Evolutionary conservation across 306 rosid genomes (phyloP).

Genomic region (Ammopiptanthus mongolicus): DNA sequence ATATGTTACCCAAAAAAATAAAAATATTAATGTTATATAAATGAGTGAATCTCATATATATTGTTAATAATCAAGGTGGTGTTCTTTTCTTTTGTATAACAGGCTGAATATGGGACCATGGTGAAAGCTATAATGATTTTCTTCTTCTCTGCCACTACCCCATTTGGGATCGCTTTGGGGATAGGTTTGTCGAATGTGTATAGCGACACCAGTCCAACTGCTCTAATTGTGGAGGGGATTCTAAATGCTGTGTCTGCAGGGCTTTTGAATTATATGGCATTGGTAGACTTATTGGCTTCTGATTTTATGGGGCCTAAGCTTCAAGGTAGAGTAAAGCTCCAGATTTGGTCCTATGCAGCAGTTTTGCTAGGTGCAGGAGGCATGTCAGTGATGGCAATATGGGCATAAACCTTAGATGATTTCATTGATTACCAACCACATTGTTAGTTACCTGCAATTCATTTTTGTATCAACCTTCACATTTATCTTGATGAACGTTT

Average conservation of each 20-base stretch:
- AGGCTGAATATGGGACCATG: slow-evolving; percentile 56
- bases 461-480: neutral
- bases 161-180: slow-evolving; percentile 61
- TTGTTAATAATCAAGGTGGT: neutral
- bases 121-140: slow-evolving; percentile 41
- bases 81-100: neutral
- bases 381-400: slow-evolving; percentile 66
- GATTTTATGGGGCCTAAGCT: slow-evolving; percentile 58
- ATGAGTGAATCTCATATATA: neutral
- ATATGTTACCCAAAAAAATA: no score
- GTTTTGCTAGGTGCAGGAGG: slow-evolving; percentile 62
- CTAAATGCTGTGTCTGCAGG: slow-evolving; percentile 65
- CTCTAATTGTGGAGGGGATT: slow-evolving; percentile 60
- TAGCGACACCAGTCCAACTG: slow-evolving; percentile 39
- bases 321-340: slow-evolving; percentile 46
- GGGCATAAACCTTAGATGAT: slow-evolving; percentile 41
- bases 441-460: neutral
- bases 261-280: slow-evolving; percentile 58
- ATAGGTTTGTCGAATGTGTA: slow-evolving; percentile 51
- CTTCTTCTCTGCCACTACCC: slow-evolving; percentile 66
- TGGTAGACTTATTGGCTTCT: slow-evolving; percentile 54
- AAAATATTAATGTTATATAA: neutral
- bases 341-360: slow-evolving; percentile 33
- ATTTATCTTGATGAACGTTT: neutral
- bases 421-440: neutral